phyloP scores from a whole-genome alignment of 2,329 filamentous ascomycete species.

The Phoma sp. region DNA sequence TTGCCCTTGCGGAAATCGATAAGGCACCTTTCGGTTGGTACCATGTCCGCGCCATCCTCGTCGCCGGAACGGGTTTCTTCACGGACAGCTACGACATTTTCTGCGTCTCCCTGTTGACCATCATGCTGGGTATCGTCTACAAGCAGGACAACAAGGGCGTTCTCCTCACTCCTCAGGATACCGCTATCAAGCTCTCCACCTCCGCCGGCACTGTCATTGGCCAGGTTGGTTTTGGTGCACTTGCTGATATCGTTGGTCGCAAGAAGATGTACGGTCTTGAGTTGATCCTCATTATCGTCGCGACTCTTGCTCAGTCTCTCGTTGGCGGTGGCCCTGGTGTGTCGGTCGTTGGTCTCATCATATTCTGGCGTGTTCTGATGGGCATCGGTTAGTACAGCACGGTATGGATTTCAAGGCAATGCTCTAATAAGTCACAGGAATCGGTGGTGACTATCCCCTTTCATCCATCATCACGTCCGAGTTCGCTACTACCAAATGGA shows the following conservation, averaged over 20 bases:
- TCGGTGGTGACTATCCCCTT: slow-evolving; percentile 78
- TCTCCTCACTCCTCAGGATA: slow-evolving; percentile 72
- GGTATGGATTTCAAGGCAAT: slow-evolving; percentile 45
- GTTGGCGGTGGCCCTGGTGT: slow-evolving; percentile 43
- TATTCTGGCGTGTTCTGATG: slow-evolving; percentile 52
- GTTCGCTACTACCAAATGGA: slow-evolving; percentile 50
- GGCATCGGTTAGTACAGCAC: slow-evolving; percentile 39
- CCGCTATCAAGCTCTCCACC: slow-evolving; percentile 83
- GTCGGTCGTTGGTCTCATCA: slow-evolving; percentile 46
- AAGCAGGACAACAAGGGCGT: slow-evolving; percentile 59
- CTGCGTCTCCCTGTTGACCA: slow-evolving; percentile 51
- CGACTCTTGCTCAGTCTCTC: slow-evolving; percentile 47
- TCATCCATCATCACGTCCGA: slow-evolving; percentile 79
- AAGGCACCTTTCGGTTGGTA: slow-evolving; percentile 83
- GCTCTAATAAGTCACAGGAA: slow-evolving; percentile 33
- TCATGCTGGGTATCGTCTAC: slow-evolving; percentile 83
- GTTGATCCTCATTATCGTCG: slow-evolving; percentile 49
- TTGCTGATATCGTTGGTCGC: slow-evolving; percentile 75
- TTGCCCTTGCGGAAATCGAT: slow-evolving; percentile 82
- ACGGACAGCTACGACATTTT: slow-evolving; percentile 78
- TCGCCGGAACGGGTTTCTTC: slow-evolving; percentile 85
- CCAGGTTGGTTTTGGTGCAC: slow-evolving; percentile 70
- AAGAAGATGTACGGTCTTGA: slow-evolving; percentile 79
- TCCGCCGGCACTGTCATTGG: slow-evolving; percentile 84
- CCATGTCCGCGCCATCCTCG: slow-evolving; percentile 76